Conservation (phyloP, 139 green algal genomes). For the Limnomonas spitsbergensis region DNA sequence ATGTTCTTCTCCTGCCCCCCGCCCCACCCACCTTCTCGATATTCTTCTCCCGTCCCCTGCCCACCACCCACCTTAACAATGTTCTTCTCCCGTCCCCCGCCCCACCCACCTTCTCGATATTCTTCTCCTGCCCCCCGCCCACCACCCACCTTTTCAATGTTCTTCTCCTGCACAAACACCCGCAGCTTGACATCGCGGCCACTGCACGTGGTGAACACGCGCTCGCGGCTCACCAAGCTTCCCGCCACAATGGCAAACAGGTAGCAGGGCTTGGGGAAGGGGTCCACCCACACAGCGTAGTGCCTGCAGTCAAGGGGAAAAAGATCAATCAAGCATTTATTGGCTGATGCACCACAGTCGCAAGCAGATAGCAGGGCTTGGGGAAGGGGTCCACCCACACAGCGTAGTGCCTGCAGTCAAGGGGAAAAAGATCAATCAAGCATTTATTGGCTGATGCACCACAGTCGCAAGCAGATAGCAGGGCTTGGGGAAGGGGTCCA, state of each 20-base stretch:
- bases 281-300: constrained; percentile 84
- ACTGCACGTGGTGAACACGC: constrained; percentile 77
- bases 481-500: constrained; percentile 94
- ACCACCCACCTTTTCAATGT: constrained; percentile 65
- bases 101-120: too few species aligned
- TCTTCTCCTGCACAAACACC: constrained; percentile 79
- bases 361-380: constrained; percentile 99
- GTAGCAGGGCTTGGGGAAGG: constrained; percentile 96
- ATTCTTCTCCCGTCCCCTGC: too few species aligned
- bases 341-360: constrained; percentile 90
- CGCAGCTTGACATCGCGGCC: constrained; percentile 79
- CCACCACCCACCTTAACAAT: too few species aligned
- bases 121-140: too few species aligned
- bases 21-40: too few species aligned
- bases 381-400: constrained; percentile 88
- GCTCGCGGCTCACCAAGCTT: constrained; percentile 66
- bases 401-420: constrained; percentile 63
- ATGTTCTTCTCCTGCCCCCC: too few species aligned
- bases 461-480: constrained; percentile 98
- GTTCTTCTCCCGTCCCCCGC: too few species aligned
- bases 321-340: too few species aligned
- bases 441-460: too few species aligned
- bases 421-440: too few species aligned
- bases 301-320: too few species aligned
- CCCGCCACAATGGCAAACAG: constrained; percentile 97